These are phyloP conservation scores for Kappamyces sp. DNA, from an alignment of 192 early-diverging fungal species.

Conservation along the genomic window DNA sequence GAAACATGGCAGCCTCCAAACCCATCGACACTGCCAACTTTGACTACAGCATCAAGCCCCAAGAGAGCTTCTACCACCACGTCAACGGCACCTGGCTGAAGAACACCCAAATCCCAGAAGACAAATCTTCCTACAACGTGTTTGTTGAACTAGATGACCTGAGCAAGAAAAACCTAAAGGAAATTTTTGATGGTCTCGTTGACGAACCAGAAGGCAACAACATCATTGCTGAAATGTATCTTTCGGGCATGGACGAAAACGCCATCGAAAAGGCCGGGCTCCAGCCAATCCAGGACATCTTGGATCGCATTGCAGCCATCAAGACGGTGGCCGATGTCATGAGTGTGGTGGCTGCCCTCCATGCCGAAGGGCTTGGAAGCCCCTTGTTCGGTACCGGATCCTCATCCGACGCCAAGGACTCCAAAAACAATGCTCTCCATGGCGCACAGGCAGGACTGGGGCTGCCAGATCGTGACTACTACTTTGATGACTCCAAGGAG, in stretches of 20 bases:
- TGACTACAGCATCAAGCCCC: neutral
- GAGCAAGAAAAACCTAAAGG: constrained; percentile 2
- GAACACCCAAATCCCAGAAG: constrained; percentile 5
- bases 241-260: constrained; percentile 4
- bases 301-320: neutral
- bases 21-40: constrained; percentile 10
- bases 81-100: constrained; percentile 1
- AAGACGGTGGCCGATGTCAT: neutral
- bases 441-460: constrained; percentile 9
- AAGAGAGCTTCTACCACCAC: constrained; percentile 10
- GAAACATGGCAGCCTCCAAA: too few relatives aligned
- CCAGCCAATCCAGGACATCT: neutral
- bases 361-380: neutral
- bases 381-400: neutral
- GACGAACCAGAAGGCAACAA: neutral
- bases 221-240: constrained; percentile 5
- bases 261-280: neutral
- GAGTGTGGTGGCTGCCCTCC: neutral
- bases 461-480: constrained; percentile 9
- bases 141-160: neutral
- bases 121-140: constrained; percentile 1
- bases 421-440: neutral
- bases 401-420: neutral
- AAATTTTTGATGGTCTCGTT: neutral
- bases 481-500: constrained; percentile 9